Conservation (phyloP, 495 filamentous ascomycete genomes). For the Trichoderma parareesei region DNA sequence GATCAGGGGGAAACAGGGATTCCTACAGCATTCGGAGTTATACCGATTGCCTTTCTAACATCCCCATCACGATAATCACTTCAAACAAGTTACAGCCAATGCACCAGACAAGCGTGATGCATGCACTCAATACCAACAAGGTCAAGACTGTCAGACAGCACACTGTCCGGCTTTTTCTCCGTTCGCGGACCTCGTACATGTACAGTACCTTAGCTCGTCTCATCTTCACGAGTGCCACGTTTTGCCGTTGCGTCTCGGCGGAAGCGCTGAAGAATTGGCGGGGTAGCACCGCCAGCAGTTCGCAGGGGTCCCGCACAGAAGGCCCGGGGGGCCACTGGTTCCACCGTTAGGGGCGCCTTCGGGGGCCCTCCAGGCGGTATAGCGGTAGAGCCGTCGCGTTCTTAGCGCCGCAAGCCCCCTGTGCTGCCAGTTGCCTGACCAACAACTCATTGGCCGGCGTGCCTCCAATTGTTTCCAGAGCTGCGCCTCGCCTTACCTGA, state of each 20-base stretch:
- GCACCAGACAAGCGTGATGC: too few species aligned
- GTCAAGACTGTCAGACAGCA: too few species aligned
- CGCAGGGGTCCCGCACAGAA: background rate
- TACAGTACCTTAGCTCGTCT: background rate
- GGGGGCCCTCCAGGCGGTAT: background rate
- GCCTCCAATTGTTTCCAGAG: background rate
- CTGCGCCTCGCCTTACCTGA: background rate
- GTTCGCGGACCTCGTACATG: too few species aligned
- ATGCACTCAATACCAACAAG: too few species aligned
- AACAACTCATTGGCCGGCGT: background rate
- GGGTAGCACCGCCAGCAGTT: background rate
- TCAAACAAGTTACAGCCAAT: too few species aligned
- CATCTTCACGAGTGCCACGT: background rate
- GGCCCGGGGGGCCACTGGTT: too few species aligned
- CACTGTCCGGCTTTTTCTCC: too few species aligned
- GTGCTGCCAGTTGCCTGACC: slow-evolving; percentile 2
- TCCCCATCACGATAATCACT: too few species aligned
- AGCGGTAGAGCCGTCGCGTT: background rate
- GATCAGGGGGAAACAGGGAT: too few species aligned
- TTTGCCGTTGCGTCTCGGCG: background rate
- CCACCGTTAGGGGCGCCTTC: too few species aligned
- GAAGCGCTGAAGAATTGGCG: slow-evolving; percentile 6
- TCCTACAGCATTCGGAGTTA: too few species aligned
- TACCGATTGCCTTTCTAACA: too few species aligned
- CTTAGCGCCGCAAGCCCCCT: background rate